Base-by-base conservation (phyloP, 1,284 basidiomycete species). In the Heterobasidion annosum region DNA sequence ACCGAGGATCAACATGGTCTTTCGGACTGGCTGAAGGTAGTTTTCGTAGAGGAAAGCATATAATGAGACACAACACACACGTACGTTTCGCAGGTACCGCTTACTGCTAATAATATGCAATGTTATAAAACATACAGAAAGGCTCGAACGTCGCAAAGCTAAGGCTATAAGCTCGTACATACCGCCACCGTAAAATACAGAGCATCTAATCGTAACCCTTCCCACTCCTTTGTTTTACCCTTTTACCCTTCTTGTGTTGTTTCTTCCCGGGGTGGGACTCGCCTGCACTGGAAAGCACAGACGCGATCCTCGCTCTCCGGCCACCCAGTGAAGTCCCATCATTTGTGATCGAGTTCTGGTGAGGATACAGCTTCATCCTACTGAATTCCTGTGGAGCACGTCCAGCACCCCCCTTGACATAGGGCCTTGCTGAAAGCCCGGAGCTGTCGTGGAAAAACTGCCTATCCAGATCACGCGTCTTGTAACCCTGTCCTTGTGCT, bases 151-250 rank as follows among this genome's bases (percentile, higher is more conserved):
- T 25, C 25, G 25, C 25, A 25, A 25, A 25, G 25, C 37, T 40
- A n/a, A 40, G 37, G 10, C 12, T n/a, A n/a, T 40, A 10, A n/a
- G 10, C 37, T 40, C 37, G 37, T 40, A 40, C 37, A 40, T 40
- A 40, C 37, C 37, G 37, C 37, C n/a, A n/a, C 37, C n/a, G 10
- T 10, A 40, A 12, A 40, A 4, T 40, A 10, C n/a, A 40, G 12
- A 7, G 2, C 37, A 40, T 40, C 37, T 40, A 40, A 40, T 95
- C 94, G 63, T 97, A 97, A 34, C 94, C 94, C 64, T 82, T 86
- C 32, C 94, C 94, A 64, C 90, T 93, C 61, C 94, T 74, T 70
- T 93, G 87, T 72, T 98, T 98, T 54, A 80, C 81, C 54, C 85
- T 74, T 77, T 91, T 85, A 72, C 79, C 72, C 64, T 85, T 89